Conservation (phyloP, 495 filamentous ascomycete species). For the Aspergillus avenaceus region DNA sequence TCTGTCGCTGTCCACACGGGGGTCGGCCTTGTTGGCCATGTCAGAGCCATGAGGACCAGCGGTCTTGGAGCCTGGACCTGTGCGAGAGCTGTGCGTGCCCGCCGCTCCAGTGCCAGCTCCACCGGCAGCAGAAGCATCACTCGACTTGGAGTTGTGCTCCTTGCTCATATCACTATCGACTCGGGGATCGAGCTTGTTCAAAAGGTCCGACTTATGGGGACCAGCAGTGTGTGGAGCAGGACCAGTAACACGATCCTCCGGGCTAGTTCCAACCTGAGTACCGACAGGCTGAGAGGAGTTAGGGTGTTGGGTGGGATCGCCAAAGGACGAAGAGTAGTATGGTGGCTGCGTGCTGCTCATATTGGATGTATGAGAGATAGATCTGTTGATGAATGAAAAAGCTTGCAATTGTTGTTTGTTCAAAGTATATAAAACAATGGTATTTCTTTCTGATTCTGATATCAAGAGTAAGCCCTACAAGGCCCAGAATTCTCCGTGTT, state of each 20-base stretch:
- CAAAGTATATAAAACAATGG: too few species aligned
- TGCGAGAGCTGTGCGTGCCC: constrained; percentile 15
- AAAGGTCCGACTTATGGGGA: constrained; percentile 34
- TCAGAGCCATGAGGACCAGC: constrained; percentile 42
- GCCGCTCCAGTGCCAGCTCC: not conserved
- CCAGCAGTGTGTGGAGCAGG: constrained; percentile 14
- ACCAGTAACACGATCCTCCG: not conserved
- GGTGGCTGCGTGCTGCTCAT: constrained; percentile 11
- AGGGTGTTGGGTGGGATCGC: constrained; percentile 4
- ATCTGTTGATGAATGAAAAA: not conserved
- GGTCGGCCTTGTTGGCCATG: constrained; percentile 43
- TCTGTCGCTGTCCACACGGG: constrained; percentile 27
- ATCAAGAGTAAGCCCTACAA: not conserved
- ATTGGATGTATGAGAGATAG: not conserved
- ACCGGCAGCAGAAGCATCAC: not conserved
- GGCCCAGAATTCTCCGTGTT: not conserved
- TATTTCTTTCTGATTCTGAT: not conserved
- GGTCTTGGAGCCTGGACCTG: constrained; percentile 19
- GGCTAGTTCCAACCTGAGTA: constrained; percentile 5
- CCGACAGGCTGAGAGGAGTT: constrained; percentile 4
- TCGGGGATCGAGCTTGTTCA: constrained; percentile 47
- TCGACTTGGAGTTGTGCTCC: not conserved
- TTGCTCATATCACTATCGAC: constrained; percentile 41
- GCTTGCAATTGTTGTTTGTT: too few species aligned
- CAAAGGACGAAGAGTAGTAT: constrained; percentile 9